phyloP scores from a whole-genome alignment of 495 filamentous ascomycete genomes.

The Neurospora intermedia region DNA sequence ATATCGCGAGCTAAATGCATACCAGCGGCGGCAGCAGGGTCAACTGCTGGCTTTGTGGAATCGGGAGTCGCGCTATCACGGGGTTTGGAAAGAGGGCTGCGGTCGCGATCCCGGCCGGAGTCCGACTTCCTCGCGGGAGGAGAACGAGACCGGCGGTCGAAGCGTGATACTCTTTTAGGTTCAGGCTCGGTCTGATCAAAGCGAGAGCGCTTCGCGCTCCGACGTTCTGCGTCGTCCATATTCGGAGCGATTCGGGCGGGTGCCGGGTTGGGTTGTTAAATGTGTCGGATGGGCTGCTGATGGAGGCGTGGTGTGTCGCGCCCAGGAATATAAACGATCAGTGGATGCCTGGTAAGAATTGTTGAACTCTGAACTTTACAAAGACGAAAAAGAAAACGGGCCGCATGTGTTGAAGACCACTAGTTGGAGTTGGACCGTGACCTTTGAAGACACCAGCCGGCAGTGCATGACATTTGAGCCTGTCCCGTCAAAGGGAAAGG shows the following conservation, averaged over 20 bases:
- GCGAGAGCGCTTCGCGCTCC: slow-evolving; percentile 69
- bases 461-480: background rate
- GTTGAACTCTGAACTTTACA: background rate
- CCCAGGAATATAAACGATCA: background rate
- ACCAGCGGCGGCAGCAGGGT: slow-evolving; percentile 86
- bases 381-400: background rate
- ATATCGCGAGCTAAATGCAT: slow-evolving; percentile 13
- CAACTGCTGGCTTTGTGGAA: slow-evolving; percentile 32
- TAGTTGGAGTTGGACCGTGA: background rate
- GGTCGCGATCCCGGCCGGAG: slow-evolving; percentile 61
- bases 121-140: slow-evolving; percentile 50
- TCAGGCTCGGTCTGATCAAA: slow-evolving; percentile 85
- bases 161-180: slow-evolving; percentile 57
- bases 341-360: background rate
- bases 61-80: slow-evolving; percentile 39
- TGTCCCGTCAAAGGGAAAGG: background rate
- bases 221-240: slow-evolving; percentile 75
- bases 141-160: slow-evolving; percentile 80
- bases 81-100: slow-evolving; percentile 62
- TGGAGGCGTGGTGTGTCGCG: background rate
- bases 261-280: background rate
- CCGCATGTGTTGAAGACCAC: background rate
- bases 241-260: background rate
- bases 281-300: background rate
- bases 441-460: background rate